phyloP scores from a whole-genome alignment of 148 eudicot genomes.

The Arbutus unedo region DNA sequence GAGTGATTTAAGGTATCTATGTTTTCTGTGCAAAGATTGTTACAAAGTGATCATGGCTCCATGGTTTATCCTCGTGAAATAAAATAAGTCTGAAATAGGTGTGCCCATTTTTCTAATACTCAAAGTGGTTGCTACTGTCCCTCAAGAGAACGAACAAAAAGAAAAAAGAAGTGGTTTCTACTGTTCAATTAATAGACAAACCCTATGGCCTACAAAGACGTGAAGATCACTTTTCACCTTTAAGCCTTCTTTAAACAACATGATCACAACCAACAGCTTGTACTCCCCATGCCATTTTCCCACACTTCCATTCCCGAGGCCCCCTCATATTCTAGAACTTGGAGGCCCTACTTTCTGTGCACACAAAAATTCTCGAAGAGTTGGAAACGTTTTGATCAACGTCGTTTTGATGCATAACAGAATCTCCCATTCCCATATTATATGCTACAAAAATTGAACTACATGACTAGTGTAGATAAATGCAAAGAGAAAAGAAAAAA shows the following conservation, averaged over 20 bases:
- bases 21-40: not conserved
- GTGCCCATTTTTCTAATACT: too few relatives aligned
- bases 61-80: too few relatives aligned
- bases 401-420: too few relatives aligned
- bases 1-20: not conserved
- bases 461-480: not conserved
- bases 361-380: too few relatives aligned
- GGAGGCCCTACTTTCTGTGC: too few relatives aligned
- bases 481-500: not conserved
- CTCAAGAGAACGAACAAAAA: too few relatives aligned
- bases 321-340: too few relatives aligned
- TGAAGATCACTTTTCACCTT: not conserved
- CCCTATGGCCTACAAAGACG: not conserved
- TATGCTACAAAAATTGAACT: not conserved
- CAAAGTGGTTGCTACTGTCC: not conserved
- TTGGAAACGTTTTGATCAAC: too few relatives aligned
- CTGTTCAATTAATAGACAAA: constrained; percentile 2
- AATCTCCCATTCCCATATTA: too few relatives aligned
- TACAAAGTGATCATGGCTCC: not conserved
- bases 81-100: too few relatives aligned
- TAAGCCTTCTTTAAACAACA: not conserved
- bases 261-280: not conserved
- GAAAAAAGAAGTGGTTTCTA: not conserved
- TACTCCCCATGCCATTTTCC: not conserved
- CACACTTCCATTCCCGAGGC: not conserved